Percentiles rank a stretch among this genome's conserved stretches.
These are phyloP conservation scores for Paecilomyces fulvus DNA, from an alignment of 2,329 filamentous ascomycete species.

Conservation along the genomic window DNA sequence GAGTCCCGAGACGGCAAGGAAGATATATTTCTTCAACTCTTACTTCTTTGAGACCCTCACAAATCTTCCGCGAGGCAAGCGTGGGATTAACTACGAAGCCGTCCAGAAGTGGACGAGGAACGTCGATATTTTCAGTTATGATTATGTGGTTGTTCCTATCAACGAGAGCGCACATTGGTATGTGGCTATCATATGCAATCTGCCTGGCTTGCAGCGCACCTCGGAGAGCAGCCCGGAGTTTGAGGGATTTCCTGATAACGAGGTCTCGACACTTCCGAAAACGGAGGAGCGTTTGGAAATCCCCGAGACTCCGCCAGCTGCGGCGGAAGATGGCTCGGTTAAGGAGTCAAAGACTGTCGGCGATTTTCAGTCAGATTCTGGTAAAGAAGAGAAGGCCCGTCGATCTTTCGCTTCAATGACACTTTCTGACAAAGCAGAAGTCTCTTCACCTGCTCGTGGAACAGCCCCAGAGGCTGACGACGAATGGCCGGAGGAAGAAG, in stretches of 20 bases:
- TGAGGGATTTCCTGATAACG: conserved; percentile 5
- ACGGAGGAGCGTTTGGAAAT: conserved; percentile 16
- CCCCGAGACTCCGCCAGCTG: conserved; percentile 18
- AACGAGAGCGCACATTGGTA: conserved; percentile 90
- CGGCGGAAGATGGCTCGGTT: background rate
- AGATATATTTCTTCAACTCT: conserved; percentile 83
- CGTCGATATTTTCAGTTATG: conserved; percentile 73
- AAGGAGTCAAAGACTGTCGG: conserved; percentile 1
- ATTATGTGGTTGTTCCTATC: conserved; percentile 87
- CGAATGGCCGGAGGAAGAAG: conserved; percentile 24
- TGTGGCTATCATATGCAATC: conserved; percentile 87
- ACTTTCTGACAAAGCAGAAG: conserved; percentile 13
- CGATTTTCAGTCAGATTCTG: conserved; percentile 3
- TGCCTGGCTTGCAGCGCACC: conserved; percentile 50
- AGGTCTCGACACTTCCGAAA: conserved; percentile 6
- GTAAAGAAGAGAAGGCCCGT: conserved; percentile 16
- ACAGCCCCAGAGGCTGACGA: conserved; percentile 7
- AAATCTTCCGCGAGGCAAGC: conserved; percentile 44
- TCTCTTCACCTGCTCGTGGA: background rate
- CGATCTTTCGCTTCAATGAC: conserved; percentile 22
- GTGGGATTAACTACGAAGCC: conserved; percentile 68
- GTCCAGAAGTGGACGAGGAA: conserved; percentile 84
- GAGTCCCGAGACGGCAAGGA: conserved; percentile 49
- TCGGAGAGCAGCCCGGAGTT: conserved; percentile 2
- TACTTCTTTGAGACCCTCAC: conserved; percentile 81